A percentile compares a stretch with the other conserved stretches of the same genome.
These are phyloP conservation scores for Ustilago xerochloae DNA, from an alignment of 1,284 basidiomycete genomes.

Conservation along the genomic window DNA sequence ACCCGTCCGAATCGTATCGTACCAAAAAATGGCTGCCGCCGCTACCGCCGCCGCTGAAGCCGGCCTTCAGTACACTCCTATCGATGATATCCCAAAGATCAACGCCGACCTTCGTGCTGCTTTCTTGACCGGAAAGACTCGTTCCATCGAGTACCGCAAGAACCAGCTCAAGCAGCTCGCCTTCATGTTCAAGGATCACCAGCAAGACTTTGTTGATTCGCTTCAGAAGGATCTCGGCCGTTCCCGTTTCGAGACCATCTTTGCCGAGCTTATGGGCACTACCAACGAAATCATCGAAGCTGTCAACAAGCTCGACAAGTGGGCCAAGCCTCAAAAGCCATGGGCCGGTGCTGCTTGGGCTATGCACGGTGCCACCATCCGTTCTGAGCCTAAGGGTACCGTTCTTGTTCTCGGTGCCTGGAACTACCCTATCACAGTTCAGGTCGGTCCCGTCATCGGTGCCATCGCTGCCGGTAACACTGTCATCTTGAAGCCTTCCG, in stretches of 20 bases:
- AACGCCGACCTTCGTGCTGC: slow-evolving; percentile 71
- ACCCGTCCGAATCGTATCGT: not conserved
- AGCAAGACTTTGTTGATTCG: slow-evolving; percentile 71
- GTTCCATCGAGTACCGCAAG: slow-evolving; percentile 73
- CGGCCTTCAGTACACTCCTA: slow-evolving; percentile 46
- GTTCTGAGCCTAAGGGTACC: slow-evolving; percentile 69
- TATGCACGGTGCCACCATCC: slow-evolving; percentile 63
- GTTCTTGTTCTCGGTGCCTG: slow-evolving; percentile 70
- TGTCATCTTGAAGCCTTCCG: slow-evolving; percentile 75
- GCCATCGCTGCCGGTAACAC: slow-evolving; percentile 70
- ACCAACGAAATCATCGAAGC: slow-evolving; percentile 75
- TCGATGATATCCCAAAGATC: slow-evolving; percentile 61
- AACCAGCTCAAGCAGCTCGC: slow-evolving; percentile 76
- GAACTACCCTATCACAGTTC: slow-evolving; percentile 66
- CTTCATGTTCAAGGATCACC: slow-evolving; percentile 75
- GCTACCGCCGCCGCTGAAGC: slow-evolving; percentile 44
- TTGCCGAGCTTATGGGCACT: slow-evolving; percentile 65
- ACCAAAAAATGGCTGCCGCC: slow-evolving; percentile 28
- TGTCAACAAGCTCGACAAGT: slow-evolving; percentile 75
- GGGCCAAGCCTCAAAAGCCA: slow-evolving; percentile 65
- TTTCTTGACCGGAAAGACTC: slow-evolving; percentile 73
- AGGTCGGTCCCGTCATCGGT: slow-evolving; percentile 68
- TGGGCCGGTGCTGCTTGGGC: slow-evolving; percentile 64
- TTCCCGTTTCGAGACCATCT: slow-evolving; percentile 66
- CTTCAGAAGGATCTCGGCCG: slow-evolving; percentile 74